phyloP scores from a whole-genome alignment of 768 basidiomycete genomes.

The Rhizopogon rudus region DNA sequence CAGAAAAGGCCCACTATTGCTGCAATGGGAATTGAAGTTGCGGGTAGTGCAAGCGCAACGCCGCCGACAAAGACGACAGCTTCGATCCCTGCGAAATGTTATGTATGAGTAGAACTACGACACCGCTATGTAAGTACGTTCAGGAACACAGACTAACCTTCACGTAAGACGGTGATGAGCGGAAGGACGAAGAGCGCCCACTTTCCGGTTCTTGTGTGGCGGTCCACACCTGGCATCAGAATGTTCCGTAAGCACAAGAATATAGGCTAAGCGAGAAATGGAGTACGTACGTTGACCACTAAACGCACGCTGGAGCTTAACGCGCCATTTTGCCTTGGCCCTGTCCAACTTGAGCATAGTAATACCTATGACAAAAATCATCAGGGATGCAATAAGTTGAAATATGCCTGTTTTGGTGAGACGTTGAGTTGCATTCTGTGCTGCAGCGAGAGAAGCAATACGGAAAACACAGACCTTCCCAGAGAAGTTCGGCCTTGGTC shows the following conservation, averaged over 20 bases:
- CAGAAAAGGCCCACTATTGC: slow-evolving; percentile 80
- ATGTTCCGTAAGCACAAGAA: not conserved
- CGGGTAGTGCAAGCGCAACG: slow-evolving; percentile 80
- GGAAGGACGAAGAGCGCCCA: slow-evolving; percentile 91
- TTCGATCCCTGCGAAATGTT: slow-evolving; percentile 55
- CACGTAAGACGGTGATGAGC: slow-evolving; percentile 86
- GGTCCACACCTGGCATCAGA: slow-evolving; percentile 35
- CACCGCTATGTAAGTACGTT: not conserved
- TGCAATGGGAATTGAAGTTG: slow-evolving; percentile 84
- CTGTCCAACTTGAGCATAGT: slow-evolving; percentile 95
- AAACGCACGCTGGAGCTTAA: slow-evolving; percentile 83
- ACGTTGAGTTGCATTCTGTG: not conserved
- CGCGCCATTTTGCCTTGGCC: slow-evolving; percentile 90
- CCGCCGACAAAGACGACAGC: slow-evolving; percentile 93
- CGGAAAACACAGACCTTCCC: slow-evolving; percentile 72
- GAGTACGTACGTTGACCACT: slow-evolving; percentile 40
- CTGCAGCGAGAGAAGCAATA: not conserved
- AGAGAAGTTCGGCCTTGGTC: slow-evolving; percentile 78
- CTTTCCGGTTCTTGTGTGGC: slow-evolving; percentile 52
- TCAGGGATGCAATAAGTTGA: slow-evolving; percentile 61
- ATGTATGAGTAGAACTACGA: not conserved
- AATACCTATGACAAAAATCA: slow-evolving; percentile 92
- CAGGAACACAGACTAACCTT: slow-evolving; percentile 44
- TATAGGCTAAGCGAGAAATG: not conserved
- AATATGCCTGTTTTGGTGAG: slow-evolving; percentile 48